Base-by-base conservation (phyloP, 2,329 filamentous ascomycete species). In the Colletotrichum zoysiae region DNA sequence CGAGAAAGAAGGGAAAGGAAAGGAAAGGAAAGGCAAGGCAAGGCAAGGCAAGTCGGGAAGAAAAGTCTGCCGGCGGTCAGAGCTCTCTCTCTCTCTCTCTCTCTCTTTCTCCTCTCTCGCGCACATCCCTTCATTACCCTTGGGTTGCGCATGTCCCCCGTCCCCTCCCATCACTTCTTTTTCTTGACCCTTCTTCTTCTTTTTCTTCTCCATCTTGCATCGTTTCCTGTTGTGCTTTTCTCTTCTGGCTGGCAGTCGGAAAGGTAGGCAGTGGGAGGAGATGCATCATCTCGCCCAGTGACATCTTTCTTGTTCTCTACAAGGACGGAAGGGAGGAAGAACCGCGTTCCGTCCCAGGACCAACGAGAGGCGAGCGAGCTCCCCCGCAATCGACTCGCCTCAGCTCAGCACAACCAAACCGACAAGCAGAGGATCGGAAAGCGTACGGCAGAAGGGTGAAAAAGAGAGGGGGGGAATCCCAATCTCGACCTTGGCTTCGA, bases 11-110 rank as follows among this genome's bases (percentile, higher is more conserved):
- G 30, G 26, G 20, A 46, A n/a, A 44, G 50, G 12, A 20, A 44
- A 59, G 60, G 42, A 55, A 30, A 9, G 14, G 20, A 0, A 23
- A 23, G 51, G 23, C 33, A 44, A 59, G 30, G n/a, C n/a, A n/a
- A n/a, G 14, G 20, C 0, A 23, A 23, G 51, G 23, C 33, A 44
- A 59, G 30, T 2, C 30, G 30, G 30, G 30, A 30, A 53, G 40
- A 68, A 68, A 63, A 71, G n/a, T 62, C 68, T 63, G 58, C n/a
- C 33, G 69, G 69, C 69, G 69, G 69, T 69, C 69, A 69, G 69
- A 60, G 65, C 58, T 65, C 46, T 26, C 23, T 9, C 40, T 18
- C 68, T 57, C 57, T 46, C 57, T 30, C 42, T 30, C 33, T 40
- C 46, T 51, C 23, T 16, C 61, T 35, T 5, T 51, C 42, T 46